phyloP scores from a whole-genome alignment of 345 rosid genomes.

The Moricandia arvensis region DNA sequence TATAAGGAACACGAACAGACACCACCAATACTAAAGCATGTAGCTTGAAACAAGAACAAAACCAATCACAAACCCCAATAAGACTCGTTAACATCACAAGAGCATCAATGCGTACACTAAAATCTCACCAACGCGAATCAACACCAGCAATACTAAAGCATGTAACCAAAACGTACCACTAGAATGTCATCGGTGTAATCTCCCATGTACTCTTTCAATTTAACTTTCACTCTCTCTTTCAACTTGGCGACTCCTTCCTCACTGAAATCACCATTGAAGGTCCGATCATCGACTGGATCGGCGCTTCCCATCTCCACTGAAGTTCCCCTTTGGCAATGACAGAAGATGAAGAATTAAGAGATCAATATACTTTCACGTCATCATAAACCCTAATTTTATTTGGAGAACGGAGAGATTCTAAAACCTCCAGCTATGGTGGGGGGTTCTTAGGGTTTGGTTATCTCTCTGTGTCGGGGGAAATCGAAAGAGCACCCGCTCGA shows the following conservation, averaged over 20 bases:
- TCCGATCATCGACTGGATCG: slow-evolving; percentile 61
- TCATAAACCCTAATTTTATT: slow-evolving; percentile 22
- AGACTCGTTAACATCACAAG: slow-evolving; percentile 12
- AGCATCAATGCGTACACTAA: no score
- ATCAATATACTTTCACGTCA: background rate
- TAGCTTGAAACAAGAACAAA: no score
- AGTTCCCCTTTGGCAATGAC: slow-evolving; percentile 21
- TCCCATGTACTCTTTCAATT: slow-evolving; percentile 96
- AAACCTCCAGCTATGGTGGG: background rate
- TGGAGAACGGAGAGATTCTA: slow-evolving; percentile 9
- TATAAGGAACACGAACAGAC: no score
- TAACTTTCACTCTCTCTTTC: slow-evolving; percentile 64
- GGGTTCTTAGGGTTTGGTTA: slow-evolving; percentile 29
- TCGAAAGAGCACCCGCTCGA: slow-evolving; percentile 17
- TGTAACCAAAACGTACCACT: slow-evolving; percentile 54
- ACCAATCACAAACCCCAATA: background rate
- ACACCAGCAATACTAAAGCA: background rate
- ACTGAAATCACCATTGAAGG: slow-evolving; percentile 67
- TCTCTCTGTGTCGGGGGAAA: slow-evolving; percentile 20
- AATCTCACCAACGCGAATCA: background rate
- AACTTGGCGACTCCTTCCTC: slow-evolving; percentile 71
- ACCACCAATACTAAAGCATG: background rate
- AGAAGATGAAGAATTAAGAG: background rate
- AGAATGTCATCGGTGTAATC: slow-evolving; percentile 97
- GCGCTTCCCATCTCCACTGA: slow-evolving; percentile 59